A percentile compares a stretch with the other conserved stretches of the same genome.
phyloP scores from a whole-genome alignment of 1,284 basidiomycete genomes.

The Microbotryum lychnidis-dioicae region DNA sequence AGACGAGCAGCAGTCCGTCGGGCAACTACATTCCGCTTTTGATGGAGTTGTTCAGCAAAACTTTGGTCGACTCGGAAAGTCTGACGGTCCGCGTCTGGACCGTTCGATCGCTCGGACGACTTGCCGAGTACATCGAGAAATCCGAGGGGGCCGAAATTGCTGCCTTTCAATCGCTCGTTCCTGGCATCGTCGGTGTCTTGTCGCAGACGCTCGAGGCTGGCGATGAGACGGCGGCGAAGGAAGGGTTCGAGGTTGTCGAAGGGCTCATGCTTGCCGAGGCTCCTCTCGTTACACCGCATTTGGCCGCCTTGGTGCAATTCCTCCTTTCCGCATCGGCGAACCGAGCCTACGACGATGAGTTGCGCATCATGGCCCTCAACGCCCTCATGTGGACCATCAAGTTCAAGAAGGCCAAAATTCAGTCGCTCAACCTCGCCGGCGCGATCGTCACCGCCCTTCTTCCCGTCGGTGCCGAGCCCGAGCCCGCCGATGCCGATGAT shows the following conservation, averaged over 20 bases:
- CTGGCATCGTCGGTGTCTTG: constrained; percentile 82
- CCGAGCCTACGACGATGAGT: constrained; percentile 64
- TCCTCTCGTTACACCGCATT: constrained; percentile 80
- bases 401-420: constrained; percentile 91
- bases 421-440: constrained; percentile 73
- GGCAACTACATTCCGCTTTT: constrained; percentile 67
- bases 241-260: constrained; percentile 93
- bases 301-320: constrained; percentile 81
- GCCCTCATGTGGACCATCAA: constrained; percentile 70
- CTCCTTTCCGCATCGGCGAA: constrained; percentile 79
- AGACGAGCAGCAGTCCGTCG: constrained; percentile 49
- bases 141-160: constrained; percentile 83
- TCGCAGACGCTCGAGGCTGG: constrained; percentile 74
- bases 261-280: constrained; percentile 91
- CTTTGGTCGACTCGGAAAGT: constrained; percentile 72
- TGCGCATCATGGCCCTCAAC: constrained; percentile 87
- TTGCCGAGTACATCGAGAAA: constrained; percentile 75
- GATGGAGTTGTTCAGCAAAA: constrained; percentile 70
- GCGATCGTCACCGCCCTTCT: constrained; percentile 85
- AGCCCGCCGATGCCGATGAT: constrained; percentile 74
- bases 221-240: constrained; percentile 74
- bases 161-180: constrained; percentile 81
- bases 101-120: constrained; percentile 78
- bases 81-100: constrained; percentile 87
- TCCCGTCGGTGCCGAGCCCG: constrained; percentile 84